phyloP scores from a whole-genome alignment of 208 protist genomes.

The Leishmania tarentolae region DNA sequence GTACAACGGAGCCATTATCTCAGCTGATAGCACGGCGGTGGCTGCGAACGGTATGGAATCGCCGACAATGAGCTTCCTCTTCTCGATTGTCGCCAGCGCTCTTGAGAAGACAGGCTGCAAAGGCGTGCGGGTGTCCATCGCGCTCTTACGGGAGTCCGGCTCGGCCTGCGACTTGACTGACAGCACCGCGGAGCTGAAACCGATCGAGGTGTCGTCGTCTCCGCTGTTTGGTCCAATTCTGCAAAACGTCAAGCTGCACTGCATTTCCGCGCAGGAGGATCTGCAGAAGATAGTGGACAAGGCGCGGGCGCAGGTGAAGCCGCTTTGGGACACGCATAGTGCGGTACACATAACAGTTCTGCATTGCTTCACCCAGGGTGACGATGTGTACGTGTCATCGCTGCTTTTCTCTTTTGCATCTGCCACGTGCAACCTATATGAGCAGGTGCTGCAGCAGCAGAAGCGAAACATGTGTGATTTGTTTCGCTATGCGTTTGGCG shows the following conservation, averaged over 20 bases:
- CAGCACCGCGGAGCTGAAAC: constrained; percentile 13
- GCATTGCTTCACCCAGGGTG: constrained; percentile 34
- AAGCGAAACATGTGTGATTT: constrained; percentile 25
- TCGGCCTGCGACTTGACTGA: constrained; percentile 27
- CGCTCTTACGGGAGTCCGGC: constrained; percentile 35
- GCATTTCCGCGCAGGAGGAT: constrained; percentile 10
- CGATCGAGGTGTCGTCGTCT: constrained; percentile 31
- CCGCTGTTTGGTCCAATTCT: constrained; percentile 61
- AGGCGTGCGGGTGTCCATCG: constrained; percentile 45
- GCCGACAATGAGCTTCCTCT: constrained; percentile 25
- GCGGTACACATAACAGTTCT: constrained; percentile 38
- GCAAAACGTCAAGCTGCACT: constrained; percentile 34
- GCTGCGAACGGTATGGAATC: constrained; percentile 35
- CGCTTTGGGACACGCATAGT: constrained; percentile 36
- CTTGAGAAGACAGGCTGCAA: constrained; percentile 27
- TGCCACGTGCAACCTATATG: constrained; percentile 27
- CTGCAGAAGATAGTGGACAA: constrained; percentile 26
- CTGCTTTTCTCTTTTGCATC: constrained; percentile 38
- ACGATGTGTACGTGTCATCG: constrained; percentile 40
- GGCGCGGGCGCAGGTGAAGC: constrained; percentile 21
- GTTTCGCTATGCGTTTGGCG: constrained; percentile 64
- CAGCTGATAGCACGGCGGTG: constrained; percentile 31
- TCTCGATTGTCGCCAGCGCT: constrained; percentile 27
- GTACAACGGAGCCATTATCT: constrained; percentile 54
- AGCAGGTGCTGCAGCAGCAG: constrained; percentile 27